Percentiles rank a stretch among this genome's conserved stretches.
Conservation (phyloP, 2,329 filamentous ascomycete genomes). For the Clarireedia monteithiana region DNA sequence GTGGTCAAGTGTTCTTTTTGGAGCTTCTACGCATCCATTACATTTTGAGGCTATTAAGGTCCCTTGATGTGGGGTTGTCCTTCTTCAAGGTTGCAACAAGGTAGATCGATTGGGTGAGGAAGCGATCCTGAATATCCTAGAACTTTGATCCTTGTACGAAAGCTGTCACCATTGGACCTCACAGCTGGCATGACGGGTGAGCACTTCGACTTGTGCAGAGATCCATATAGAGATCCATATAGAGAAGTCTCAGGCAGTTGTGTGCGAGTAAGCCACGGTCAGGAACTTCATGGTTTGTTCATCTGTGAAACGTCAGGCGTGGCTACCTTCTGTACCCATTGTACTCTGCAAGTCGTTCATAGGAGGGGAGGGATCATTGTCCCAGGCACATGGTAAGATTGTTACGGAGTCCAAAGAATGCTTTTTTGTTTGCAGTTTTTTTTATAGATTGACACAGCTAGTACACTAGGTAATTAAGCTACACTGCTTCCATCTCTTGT, state of each 20-base stretch:
- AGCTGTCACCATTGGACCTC: background rate
- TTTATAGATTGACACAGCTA: background rate
- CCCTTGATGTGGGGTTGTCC: constrained; percentile 1
- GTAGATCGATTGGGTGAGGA: background rate
- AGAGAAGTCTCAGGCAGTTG: no score
- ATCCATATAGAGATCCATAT: background rate
- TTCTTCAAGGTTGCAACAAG: no score
- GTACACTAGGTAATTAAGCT: background rate
- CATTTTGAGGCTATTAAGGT: constrained; percentile 3
- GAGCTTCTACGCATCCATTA: background rate
- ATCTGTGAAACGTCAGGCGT: no score
- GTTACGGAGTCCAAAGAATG: background rate
- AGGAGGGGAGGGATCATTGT: background rate
- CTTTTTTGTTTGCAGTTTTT: background rate
- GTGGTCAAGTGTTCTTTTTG: constrained; percentile 7
- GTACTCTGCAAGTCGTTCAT: no score
- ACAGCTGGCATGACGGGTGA: background rate
- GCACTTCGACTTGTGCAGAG: no score
- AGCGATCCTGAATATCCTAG: background rate
- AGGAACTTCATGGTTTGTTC: no score
- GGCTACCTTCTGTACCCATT: no score
- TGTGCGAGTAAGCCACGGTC: no score
- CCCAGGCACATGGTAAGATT: background rate
- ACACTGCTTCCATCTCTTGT: background rate
- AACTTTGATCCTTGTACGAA: background rate